Evolutionary conservation across 2,329 filamentous ascomycete species (phyloP).

Genomic region (Aureobasidium sp.): DNA sequence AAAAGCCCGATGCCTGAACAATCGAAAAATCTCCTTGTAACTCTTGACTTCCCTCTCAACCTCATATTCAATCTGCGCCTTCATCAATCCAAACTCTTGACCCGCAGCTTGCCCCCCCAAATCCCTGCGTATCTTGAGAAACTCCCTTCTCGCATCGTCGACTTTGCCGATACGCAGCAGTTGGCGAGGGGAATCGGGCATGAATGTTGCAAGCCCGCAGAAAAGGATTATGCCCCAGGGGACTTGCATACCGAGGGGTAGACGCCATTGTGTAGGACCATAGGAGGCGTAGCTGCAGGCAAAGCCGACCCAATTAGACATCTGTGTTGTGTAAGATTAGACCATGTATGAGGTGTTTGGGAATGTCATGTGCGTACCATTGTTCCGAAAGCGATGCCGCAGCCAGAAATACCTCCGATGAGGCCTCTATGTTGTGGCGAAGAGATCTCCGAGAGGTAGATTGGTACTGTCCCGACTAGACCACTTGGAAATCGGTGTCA

Average conservation of each 20-base stretch:
- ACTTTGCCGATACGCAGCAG: conserved; percentile 43
- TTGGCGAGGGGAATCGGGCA: conserved; percentile 49
- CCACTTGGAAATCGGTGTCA: conserved; percentile 19
- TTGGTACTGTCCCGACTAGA: conserved; percentile 45
- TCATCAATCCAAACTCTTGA: conserved; percentile 49
- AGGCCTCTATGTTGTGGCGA: conserved; percentile 38
- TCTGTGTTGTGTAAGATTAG: not conserved
- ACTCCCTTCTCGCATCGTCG: conserved; percentile 42
- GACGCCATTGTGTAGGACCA: conserved; percentile 46
- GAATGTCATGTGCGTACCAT: conserved; percentile 28
- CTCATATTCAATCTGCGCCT: conserved; percentile 43
- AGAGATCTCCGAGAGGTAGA: conserved; percentile 49
- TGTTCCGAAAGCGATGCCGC: conserved; percentile 48
- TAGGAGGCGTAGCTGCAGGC: conserved; percentile 47
- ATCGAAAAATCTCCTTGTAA: conserved; percentile 43
- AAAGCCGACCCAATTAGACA: conserved; percentile 51
- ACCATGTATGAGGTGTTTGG: not conserved
- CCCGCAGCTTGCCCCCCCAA: conserved; percentile 37
- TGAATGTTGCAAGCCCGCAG: conserved; percentile 45
- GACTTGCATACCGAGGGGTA: conserved; percentile 48
- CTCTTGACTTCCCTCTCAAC: conserved; percentile 48
- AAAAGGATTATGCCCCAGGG: conserved; percentile 50
- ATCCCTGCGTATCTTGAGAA: conserved; percentile 41
- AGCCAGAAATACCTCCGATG: conserved; percentile 43
- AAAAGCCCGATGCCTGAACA: conserved; percentile 45